Base-by-base conservation (phyloP, 2,329 filamentous ascomycete genomes). In the Fusarium nisikadoi region DNA sequence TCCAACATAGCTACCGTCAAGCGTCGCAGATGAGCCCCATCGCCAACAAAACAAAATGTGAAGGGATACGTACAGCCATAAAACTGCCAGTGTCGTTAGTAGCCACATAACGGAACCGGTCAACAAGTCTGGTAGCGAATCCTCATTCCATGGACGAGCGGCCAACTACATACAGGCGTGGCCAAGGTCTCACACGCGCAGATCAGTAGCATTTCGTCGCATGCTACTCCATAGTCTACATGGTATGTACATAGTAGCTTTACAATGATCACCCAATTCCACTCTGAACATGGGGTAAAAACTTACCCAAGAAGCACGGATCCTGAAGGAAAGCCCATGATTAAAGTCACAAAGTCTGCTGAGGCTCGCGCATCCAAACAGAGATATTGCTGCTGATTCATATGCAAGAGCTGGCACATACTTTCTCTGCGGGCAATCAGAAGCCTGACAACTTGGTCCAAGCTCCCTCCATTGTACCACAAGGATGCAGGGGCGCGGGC, bases 401-500 rank as follows among this genome's bases (percentile, higher is more conserved):
- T 68, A 67, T 67, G 64, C 60, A 58, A 50, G 47, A 66, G 52
- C 52, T 62, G 49, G 62, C 53, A 72, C 56, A 68, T 65, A 59
- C 49, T 55, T 68, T 71, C 68, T 46, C 61, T 72, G 59, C 59
- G 60, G 39, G 63, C 65, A 66, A 70, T 54, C 50, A 49, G 38
- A 65, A 60, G 57, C 70, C 50, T 75, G 62, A 60, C 66, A 50
- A 33, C 50, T 35, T 77, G 75, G 76, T 67, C 76, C 76, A 71
- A 78, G 76, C 76, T 78, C 46, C 70, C 63, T 52, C 67, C 61
- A 62, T 53, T 62, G 68, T 69, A 56, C 41, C 27, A 25, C 57
- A 53, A 52, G 52, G 61, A 77, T 77, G 76, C 76, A 78, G 71
- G 76, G 76, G 75, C 69, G 61, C 71, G 72, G 67, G 73, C 73